A percentile compares a stretch with the other conserved stretches of the same genome.
phyloP scores from a whole-genome alignment of 768 basidiomycete genomes.

The Pulveroboletus frians region DNA sequence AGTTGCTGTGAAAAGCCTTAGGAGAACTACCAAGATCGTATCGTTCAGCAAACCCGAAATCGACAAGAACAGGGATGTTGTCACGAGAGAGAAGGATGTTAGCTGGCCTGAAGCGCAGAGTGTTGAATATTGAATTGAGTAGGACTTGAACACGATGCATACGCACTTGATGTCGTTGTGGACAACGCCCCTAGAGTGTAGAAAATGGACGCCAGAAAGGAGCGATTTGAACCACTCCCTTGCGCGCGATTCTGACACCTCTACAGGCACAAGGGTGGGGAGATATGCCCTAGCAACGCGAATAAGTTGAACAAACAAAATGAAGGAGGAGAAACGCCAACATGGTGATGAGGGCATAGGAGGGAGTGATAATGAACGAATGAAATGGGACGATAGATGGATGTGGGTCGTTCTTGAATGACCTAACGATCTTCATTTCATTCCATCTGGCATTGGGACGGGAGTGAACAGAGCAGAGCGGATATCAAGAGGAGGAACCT shows the following conservation, averaged over 20 bases:
- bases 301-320: conserved; percentile 5
- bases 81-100: conserved; percentile 83
- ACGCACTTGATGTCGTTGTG: conserved; percentile 93
- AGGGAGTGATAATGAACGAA: conserved; percentile 89
- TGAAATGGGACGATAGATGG: conserved; percentile 92
- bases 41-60: conserved; percentile 94
- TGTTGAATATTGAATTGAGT: not conserved
- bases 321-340: conserved; percentile 37
- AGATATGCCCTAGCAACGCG: conserved; percentile 66
- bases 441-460: conserved; percentile 64
- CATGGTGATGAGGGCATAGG: conserved; percentile 90
- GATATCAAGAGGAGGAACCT: conserved; percentile 25
- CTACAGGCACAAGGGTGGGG: conserved; percentile 82
- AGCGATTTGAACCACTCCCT: conserved; percentile 79
- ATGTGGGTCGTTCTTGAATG: conserved; percentile 80
- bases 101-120: conserved; percentile 55
- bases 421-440: conserved; percentile 93
- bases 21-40: conserved; percentile 57
- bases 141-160: not conserved
- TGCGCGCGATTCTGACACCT: conserved; percentile 75
- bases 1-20: conserved; percentile 74
- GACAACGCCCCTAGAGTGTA: conserved; percentile 78
- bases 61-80: conserved; percentile 83
- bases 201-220: conserved; percentile 76
- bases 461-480: conserved; percentile 1